Evolutionary conservation across 2,329 filamentous ascomycete species (phyloP).

Genomic region (Chrysosporium keratinophilum): DNA sequence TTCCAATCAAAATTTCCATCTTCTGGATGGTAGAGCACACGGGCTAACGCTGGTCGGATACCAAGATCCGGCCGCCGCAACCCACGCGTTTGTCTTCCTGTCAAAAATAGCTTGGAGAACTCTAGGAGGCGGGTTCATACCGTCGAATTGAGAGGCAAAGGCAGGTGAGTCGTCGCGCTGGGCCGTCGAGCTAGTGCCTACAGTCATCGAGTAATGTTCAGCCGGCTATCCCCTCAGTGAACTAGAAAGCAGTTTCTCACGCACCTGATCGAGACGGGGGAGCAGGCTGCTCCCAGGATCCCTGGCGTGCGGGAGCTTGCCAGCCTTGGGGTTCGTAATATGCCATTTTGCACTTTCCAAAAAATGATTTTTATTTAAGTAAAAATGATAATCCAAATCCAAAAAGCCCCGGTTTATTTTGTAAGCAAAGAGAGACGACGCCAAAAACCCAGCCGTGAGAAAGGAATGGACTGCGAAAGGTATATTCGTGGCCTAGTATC

Average conservation of each 20-base stretch:
- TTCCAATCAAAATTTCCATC: background rate
- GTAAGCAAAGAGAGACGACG: slow-evolving; percentile 5
- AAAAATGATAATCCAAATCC: slow-evolving; percentile 1
- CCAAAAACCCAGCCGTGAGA: slow-evolving; percentile 5
- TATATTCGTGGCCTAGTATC: background rate
- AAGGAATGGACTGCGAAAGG: background rate
- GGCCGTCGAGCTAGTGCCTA: slow-evolving; percentile 65
- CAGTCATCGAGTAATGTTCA: slow-evolving; percentile 11
- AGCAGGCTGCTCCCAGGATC: slow-evolving; percentile 62
- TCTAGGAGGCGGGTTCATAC: slow-evolving; percentile 46
- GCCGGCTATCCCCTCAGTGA: background rate
- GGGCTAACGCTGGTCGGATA: background rate
- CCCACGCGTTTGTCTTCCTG: background rate
- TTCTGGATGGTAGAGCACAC: slow-evolving; percentile 8
- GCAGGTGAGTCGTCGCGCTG: slow-evolving; percentile 65
- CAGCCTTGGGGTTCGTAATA: slow-evolving; percentile 60
- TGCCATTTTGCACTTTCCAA: slow-evolving; percentile 44
- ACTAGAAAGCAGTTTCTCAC: slow-evolving; percentile 18
- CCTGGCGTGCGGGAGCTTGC: slow-evolving; percentile 53
- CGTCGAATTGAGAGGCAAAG: slow-evolving; percentile 81
- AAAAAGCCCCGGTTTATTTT: background rate
- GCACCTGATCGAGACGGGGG: slow-evolving; percentile 63
- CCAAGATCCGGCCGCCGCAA: background rate
- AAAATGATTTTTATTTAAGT: background rate
- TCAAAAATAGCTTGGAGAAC: background rate